These are phyloP conservation scores for Xerocomus brunneocitrinus DNA, from an alignment of 768 basidiomycete species.

Conservation along the genomic window DNA sequence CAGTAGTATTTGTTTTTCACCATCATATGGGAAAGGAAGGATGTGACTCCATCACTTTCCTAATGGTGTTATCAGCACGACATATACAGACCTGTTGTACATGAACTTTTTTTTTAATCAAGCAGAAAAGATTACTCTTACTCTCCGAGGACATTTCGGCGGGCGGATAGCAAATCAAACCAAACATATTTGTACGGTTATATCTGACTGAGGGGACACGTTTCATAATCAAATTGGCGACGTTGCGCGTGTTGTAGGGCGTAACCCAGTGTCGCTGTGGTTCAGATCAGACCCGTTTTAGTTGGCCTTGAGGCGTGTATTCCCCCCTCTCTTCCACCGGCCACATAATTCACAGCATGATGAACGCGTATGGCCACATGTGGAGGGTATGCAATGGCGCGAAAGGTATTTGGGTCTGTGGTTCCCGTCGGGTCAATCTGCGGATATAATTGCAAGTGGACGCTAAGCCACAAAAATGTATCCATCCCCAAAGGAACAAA, in stretches of 20 bases:
- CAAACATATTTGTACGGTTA: not conserved
- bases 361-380: not conserved
- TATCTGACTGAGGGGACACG: conserved; percentile 13
- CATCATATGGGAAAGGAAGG: conserved; percentile 13
- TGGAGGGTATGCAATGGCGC: not conserved
- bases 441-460: conserved; percentile 1
- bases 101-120: not conserved
- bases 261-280: conserved; percentile 7
- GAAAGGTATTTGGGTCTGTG: not conserved
- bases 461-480: conserved; percentile 18
- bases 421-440: not conserved
- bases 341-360: not conserved
- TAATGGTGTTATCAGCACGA: conserved; percentile 18
- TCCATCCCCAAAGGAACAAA: not conserved
- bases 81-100: conserved; percentile 10
- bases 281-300: conserved; percentile 2
- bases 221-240: conserved; percentile 16
- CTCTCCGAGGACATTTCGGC: conserved; percentile 17
- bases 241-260: conserved; percentile 5
- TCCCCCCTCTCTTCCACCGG: not conserved
- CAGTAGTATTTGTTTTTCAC: conserved; percentile 9
- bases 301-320: conserved; percentile 7
- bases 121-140: not conserved
- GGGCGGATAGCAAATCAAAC: conserved; percentile 2
- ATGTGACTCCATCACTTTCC: conserved; percentile 13